Evolutionary conservation across 331 rosid genomes (phyloP), one percentile per base, ranked within the genome.

Genomic region (Rosa hybrid): DNA sequence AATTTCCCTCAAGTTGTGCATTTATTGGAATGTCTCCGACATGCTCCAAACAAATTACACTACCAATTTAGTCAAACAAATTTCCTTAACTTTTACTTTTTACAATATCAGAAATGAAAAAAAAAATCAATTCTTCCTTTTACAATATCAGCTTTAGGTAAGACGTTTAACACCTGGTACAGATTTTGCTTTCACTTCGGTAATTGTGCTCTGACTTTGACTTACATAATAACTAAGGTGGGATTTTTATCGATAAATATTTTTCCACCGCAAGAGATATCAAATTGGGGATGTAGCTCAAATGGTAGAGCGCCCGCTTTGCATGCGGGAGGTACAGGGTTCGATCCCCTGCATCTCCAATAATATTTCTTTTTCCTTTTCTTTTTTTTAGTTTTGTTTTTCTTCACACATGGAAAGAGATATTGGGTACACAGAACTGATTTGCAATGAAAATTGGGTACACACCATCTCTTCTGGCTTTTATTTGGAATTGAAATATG

Each of bases 291-390:
- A 81, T 53, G 97, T 86, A 92, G 97, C 97, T 91, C 92, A 94
- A 88, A 92, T 94, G 97, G 98, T 94, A 94, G 98, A 92, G 97
- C 88, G 94, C 95, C 88, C 90, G 94, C 95, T 94, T 94, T 88
- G 97, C 97, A 92, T 92, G 97, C 91, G 92, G 88, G 97, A 94
- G 95, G 97, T 86, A 90, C 92, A 80, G 92, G 92, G 96, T 91
- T 92, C 95, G 92, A 94, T 92, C 75, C 95, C 98, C 98, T 86
- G 96, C 96, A 57, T 87, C 90, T 94, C 98, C 94, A 92, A 3
- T 1, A 13, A 6, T 0, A 0, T 0, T 0, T 1, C 2, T 21
- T 23, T 8, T 2, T 0, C 1, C 6, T 18, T 13, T 30, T 18
- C 2, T 60, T 21, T 25, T 51, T 4, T 25, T 25, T 25, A 39